These are phyloP conservation scores for Emericellopsis atlantica DNA, from an alignment of 2,329 filamentous ascomycete species.

Conservation along the genomic window DNA sequence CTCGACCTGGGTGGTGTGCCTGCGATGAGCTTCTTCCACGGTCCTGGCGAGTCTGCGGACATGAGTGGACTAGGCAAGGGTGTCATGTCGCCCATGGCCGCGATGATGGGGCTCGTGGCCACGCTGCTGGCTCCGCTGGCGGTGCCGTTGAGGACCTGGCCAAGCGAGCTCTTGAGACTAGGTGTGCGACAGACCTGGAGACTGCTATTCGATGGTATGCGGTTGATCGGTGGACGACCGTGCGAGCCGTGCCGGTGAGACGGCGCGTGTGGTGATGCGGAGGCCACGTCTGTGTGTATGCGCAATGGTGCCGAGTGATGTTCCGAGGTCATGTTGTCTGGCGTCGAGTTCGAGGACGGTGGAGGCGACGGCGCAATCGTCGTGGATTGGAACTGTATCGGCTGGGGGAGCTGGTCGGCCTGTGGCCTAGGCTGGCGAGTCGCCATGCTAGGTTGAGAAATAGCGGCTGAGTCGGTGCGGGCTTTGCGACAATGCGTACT, in stretches of 20 bases:
- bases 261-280: slow-evolving; percentile 1
- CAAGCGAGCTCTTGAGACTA: slow-evolving; percentile 44
- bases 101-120: slow-evolving; percentile 61
- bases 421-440: too few relatives aligned
- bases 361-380: slow-evolving; percentile 6
- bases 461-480: not conserved
- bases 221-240: slow-evolving; percentile 9
- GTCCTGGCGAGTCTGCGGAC: slow-evolving; percentile 50
- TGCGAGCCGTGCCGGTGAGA: slow-evolving; percentile 7
- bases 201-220: slow-evolving; percentile 15
- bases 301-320: slow-evolving; percentile 13
- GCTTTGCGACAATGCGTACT: too few relatives aligned
- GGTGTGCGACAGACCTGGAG: slow-evolving; percentile 47
- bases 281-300: slow-evolving; percentile 22
- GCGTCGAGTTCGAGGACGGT: not conserved
- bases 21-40: slow-evolving; percentile 34
- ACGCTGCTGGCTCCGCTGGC: slow-evolving; percentile 50
- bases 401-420: not conserved
- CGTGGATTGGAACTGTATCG: slow-evolving; percentile 4
- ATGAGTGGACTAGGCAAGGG: slow-evolving; percentile 67
- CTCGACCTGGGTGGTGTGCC: slow-evolving; percentile 12
- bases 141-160: slow-evolving; percentile 34
- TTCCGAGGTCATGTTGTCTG: slow-evolving; percentile 5
- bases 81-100: slow-evolving; percentile 67
- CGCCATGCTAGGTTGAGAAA: not conserved